Base-by-base conservation (phyloP, 2,329 filamentous ascomycete genomes). In the Karstenula rhodostoma region DNA sequence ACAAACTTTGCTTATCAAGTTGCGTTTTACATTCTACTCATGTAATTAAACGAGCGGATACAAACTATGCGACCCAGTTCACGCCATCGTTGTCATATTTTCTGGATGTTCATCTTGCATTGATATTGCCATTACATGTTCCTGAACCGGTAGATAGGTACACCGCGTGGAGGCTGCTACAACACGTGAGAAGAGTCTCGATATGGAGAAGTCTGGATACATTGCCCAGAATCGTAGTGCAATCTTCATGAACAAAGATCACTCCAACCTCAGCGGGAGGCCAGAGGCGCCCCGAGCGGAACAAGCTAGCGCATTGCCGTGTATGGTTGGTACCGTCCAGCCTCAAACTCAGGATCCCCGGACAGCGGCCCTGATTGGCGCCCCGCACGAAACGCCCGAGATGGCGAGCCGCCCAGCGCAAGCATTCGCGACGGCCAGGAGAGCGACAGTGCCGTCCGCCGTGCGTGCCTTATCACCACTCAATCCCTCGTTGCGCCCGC, bases 291-390 rank as follows among this genome's bases (percentile, higher is more conserved):
- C 47, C 50, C 23, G 42, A 13, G 37, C 71, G 66, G 63, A 68
- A 71, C 64, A 67, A 67, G 73, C 57, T 75, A 75, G 73, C 63
- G 33, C 7, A 4, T 43, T 72, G 23, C 70, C 52, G 19, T 15
- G 17, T 67, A 56, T 57, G 65, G 71, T 35, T 61, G 65, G 60
- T 71, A 68, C 17, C 6, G 22, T 33, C 37, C 15, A 61, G 65
- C 56, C 29, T 48, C 64, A 68, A 71, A 63, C 60, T 37, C 32
- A 42, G 32, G 51, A 23, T 22, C 17, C 44, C 44, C 23, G 44
- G n/a, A 13, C 9, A 47, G 23, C 13, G 23, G 44, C 44, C 13
- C 65, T 70, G 63, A 61, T 60, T 54, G 57, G 58, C 40, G 12
- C 33, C 42, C 25, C 50, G 35, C 51, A 47, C 33, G 25, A 67